phyloP scores from a whole-genome alignment of 2,329 filamentous ascomycete species.

The Epichloe sylvatica region DNA sequence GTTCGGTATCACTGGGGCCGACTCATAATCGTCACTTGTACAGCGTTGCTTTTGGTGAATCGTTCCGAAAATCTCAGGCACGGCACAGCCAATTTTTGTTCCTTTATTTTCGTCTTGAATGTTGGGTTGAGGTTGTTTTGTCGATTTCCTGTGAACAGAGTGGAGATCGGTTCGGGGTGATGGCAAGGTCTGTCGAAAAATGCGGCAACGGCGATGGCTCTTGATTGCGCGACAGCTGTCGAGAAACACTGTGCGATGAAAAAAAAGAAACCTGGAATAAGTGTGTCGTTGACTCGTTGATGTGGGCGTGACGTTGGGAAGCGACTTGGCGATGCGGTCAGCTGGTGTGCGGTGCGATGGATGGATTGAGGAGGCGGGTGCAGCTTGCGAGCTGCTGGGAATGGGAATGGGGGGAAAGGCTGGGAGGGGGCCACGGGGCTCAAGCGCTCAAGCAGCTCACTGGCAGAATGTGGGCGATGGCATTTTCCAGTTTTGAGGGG shows the following conservation, averaged over 20 bases:
- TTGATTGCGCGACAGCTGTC: not conserved
- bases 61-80: not conserved
- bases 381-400: not conserved
- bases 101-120: not conserved
- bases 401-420: not conserved
- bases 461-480: not conserved
- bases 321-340: constrained; percentile 3
- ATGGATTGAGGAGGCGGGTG: not conserved
- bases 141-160: not conserved
- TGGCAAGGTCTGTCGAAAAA: not conserved
- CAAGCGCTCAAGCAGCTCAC: not conserved
- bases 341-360: not conserved
- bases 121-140: not conserved
- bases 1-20: constrained; percentile 8
- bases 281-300: not conserved
- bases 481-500: not conserved
- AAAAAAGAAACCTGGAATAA: not conserved
- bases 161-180: not conserved
- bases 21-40: constrained; percentile 11
- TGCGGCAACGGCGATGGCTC: not conserved
- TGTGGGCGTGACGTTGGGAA: not conserved
- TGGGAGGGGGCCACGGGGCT: not conserved
- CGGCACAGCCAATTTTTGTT: not conserved
- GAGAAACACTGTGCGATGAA: not conserved
- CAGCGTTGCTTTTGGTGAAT: not conserved